These are phyloP conservation scores for Tolypocladium pustulatum DNA, from an alignment of 2,329 filamentous ascomycete species.

Conservation along the genomic window DNA sequence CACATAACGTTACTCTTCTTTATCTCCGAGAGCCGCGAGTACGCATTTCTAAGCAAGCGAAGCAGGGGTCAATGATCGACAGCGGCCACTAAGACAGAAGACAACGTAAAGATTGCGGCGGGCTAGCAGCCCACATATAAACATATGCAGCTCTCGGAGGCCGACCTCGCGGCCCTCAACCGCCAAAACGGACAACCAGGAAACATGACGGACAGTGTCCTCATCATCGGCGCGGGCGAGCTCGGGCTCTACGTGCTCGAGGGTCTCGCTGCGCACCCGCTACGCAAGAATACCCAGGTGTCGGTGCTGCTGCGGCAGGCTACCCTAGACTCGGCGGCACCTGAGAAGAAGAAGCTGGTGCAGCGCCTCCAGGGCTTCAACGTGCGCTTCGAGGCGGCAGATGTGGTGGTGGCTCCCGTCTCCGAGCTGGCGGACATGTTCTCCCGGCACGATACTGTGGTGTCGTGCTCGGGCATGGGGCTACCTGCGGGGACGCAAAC, in stretches of 20 bases:
- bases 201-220: slow-evolving; percentile 25
- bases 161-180: slow-evolving; percentile 5
- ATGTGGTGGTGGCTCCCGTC: slow-evolving; percentile 27
- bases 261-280: slow-evolving; percentile 36
- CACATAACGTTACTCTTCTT: not conserved
- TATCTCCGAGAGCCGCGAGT: not conserved
- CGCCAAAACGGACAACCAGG: slow-evolving; percentile 1
- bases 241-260: slow-evolving; percentile 47
- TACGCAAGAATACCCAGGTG: slow-evolving; percentile 25
- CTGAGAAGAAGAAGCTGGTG: slow-evolving; percentile 23
- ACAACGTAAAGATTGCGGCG: not conserved
- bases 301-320: slow-evolving; percentile 43
- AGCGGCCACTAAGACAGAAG: not conserved
- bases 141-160: slow-evolving; percentile 3
- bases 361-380: slow-evolving; percentile 24
- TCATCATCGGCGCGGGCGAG: slow-evolving; percentile 58
- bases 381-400: slow-evolving; percentile 31
- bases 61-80: not conserved
- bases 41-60: not conserved
- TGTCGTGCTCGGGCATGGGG: slow-evolving; percentile 52
- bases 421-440: slow-evolving; percentile 32
- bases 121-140: too few relatives aligned
- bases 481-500: slow-evolving; percentile 42
- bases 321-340: slow-evolving; percentile 27
- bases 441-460: slow-evolving; percentile 37